phyloP scores from a whole-genome alignment of 495 filamentous ascomycete species.

The Tuber aestivum region DNA sequence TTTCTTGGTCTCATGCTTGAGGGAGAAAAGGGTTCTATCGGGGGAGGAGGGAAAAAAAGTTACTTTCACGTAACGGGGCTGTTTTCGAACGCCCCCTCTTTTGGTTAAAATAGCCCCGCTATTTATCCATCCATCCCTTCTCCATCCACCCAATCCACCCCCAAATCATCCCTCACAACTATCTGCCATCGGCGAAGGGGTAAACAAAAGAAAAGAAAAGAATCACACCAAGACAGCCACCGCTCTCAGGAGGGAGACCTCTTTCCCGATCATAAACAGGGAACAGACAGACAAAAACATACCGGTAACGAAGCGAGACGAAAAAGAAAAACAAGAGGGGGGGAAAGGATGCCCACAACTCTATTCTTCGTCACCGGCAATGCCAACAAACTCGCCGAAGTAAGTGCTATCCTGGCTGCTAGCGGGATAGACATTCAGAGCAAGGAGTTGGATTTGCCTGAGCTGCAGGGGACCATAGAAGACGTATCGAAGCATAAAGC shows the following conservation, averaged over 20 bases:
- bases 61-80: neutral
- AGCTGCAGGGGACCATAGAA: slow-evolving; percentile 88
- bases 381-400: slow-evolving; percentile 82
- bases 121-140: neutral
- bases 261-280: neutral
- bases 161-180: neutral
- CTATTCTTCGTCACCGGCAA: slow-evolving; percentile 97
- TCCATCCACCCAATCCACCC: neutral
- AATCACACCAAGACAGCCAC: neutral
- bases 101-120: no score
- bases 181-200: neutral
- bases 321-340: slow-evolving; percentile 13
- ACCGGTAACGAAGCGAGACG: slow-evolving; percentile 11
- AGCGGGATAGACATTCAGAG: slow-evolving; percentile 61
- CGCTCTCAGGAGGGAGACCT: neutral
- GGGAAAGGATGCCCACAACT: slow-evolving; percentile 17
- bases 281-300: neutral
- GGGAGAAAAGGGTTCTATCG: no score
- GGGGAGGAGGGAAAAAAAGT: neutral
- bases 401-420: slow-evolving; percentile 72
- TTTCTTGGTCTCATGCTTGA: neutral
- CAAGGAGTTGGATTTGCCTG: slow-evolving; percentile 69
- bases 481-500: slow-evolving; percentile 88
- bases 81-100: neutral
- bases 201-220: no score